phyloP scores from a whole-genome alignment of 768 basidiomycete species.

The Amanita rubescens region DNA sequence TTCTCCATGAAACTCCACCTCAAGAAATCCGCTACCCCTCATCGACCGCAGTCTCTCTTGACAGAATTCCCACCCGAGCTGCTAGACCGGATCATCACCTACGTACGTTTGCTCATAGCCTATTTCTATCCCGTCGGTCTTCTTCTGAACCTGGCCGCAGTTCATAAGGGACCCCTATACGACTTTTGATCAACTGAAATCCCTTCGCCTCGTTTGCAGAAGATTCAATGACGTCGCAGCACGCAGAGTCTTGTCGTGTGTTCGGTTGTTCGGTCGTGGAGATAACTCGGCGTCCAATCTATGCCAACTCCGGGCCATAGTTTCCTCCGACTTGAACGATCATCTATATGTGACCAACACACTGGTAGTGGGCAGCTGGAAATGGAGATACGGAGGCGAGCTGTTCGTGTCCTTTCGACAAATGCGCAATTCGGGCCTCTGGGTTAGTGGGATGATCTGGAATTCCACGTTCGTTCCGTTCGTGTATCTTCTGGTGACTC shows the following conservation, averaged over 20 bases:
- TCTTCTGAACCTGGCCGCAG: neutral
- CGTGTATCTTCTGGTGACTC: neutral
- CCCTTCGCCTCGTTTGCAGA: neutral
- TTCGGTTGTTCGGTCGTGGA: neutral
- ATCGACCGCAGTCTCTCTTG: neutral
- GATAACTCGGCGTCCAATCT: neutral
- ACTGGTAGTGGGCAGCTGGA: neutral
- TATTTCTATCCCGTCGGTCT: neutral
- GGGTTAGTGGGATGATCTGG: neutral
- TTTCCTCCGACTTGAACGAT: neutral
- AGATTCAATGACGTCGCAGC: neutral
- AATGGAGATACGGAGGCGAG: neutral
- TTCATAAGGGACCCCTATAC: conserved; percentile 1
- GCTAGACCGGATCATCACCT: neutral
- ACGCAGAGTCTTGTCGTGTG: neutral
- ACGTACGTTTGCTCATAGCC: neutral
- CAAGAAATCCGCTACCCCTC: neutral
- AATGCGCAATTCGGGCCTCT: conserved; percentile 1
- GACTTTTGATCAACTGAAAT: conserved; percentile 4
- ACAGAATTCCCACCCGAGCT: neutral
- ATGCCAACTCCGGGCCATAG: neutral
- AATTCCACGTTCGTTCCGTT: conserved; percentile 1
- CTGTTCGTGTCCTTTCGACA: neutral
- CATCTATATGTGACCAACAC: neutral
- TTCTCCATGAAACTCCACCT: neutral